These are phyloP conservation scores for Starmerella stellata DNA, from an alignment of 805 yeast genomes.

Conservation along the genomic window DNA sequence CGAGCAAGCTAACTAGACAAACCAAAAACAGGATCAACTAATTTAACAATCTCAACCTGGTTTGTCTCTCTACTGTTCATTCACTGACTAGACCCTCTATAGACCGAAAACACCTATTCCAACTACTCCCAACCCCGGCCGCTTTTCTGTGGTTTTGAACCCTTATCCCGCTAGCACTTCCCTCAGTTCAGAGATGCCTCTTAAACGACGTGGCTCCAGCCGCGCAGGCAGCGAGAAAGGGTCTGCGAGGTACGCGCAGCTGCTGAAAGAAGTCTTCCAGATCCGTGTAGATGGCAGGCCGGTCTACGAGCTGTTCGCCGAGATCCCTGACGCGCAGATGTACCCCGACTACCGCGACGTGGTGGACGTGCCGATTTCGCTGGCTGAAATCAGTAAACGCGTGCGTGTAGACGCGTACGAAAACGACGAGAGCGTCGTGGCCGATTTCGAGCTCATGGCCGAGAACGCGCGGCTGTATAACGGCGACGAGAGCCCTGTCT, in stretches of 20 bases:
- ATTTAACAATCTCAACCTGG: too few relatives aligned
- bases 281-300: slow-evolving; percentile 15
- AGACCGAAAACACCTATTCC: too few relatives aligned
- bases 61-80: too few relatives aligned
- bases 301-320: slow-evolving; percentile 37
- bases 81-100: too few relatives aligned
- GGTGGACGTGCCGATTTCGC: slow-evolving; percentile 47
- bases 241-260: slow-evolving; percentile 9
- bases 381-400: slow-evolving; percentile 43
- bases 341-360: slow-evolving; percentile 67
- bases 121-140: too few relatives aligned
- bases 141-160: too few relatives aligned
- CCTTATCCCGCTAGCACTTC: too few relatives aligned
- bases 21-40: too few relatives aligned
- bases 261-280: slow-evolving; percentile 12
- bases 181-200: too few relatives aligned
- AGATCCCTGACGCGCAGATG: slow-evolving; percentile 51
- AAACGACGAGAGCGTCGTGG: slow-evolving; percentile 28
- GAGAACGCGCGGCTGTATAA: slow-evolving; percentile 58
- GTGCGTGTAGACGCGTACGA: slow-evolving; percentile 25
- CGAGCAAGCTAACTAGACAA: too few relatives aligned
- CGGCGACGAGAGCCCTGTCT: slow-evolving; percentile 47
- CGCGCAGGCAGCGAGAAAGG: background rate
- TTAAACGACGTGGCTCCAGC: slow-evolving; percentile 5
- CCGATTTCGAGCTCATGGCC: slow-evolving; percentile 49